phyloP scores from a whole-genome alignment of 2,329 filamentous ascomycete genomes.

The Apiospora saccharicola region DNA sequence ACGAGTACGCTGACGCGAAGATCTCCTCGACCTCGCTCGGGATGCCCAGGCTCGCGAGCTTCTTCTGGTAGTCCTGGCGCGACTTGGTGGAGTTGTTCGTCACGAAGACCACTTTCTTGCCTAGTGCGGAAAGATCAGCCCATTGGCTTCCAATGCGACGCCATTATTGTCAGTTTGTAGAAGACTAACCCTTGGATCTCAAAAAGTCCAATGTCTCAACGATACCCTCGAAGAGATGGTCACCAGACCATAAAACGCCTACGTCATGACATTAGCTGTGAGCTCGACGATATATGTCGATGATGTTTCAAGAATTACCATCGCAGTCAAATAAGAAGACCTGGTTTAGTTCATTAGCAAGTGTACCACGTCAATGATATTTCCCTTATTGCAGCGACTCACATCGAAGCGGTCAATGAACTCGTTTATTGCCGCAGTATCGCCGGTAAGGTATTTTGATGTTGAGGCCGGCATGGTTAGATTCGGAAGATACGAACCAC shows the following conservation, averaged over 20 bases:
- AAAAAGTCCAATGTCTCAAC: conserved; percentile 87
- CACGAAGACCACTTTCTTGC: conserved; percentile 93
- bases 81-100: conserved; percentile 99
- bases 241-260: conserved; percentile 95
- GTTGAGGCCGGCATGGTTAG: conserved; percentile 41
- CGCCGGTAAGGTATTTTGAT: conserved; percentile 79
- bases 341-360: conserved; percentile 51
- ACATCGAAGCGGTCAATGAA: conserved; percentile 95
- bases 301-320: conserved; percentile 62
- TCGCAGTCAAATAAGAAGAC: conserved; percentile 97
- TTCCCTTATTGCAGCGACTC: conserved; percentile 48
- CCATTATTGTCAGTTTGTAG: neutral
- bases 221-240: conserved; percentile 84
- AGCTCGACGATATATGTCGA: neutral
- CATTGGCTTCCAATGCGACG: neutral
- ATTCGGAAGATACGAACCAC: neutral
- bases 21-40: conserved; percentile 85
- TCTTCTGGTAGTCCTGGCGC: conserved; percentile 89
- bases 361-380: neutral
- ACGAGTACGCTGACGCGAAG: conserved; percentile 94
- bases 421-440: conserved; percentile 76
- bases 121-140: conserved; percentile 51
- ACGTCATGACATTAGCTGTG: conserved; percentile 4
- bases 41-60: conserved; percentile 83
- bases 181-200: conserved; percentile 73